Evolutionary conservation across 306 rosid genomes (phyloP), one percentile per base, ranked within the genome.

Genomic region (Alnus rubra): DNA sequence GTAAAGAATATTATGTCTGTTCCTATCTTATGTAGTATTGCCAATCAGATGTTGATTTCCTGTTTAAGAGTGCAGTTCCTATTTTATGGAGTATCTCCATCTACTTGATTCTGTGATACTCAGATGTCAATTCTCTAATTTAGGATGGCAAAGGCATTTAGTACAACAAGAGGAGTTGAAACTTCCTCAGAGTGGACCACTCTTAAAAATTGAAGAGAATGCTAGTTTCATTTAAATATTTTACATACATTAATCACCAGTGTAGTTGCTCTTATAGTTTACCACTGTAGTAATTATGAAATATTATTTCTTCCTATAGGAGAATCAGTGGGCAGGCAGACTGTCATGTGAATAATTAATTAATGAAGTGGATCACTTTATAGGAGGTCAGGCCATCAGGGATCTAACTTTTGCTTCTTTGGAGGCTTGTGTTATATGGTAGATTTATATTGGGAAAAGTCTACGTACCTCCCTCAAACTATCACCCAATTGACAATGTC

Each of bases 21-120:
- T 59, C 47, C 49, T 84, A 63, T 65, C 39, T 65, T 13, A 63
- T 33, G 45, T 33, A 14, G 47, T 15, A 63, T 42, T 42, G 45
- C 18, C 18, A n/a, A 16, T 55, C 28, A 6, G 62, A 16, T 13
- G 14, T 62, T 62, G 12, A 19, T 13, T 64, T 7, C 37, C 70
- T 64, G 18, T 64, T 8, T 7, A n/a, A 13, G 16, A 62, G 37
- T 62, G 16, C 23, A 64, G 48, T 64, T 35, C 12, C 48, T 64
- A 64, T 35, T 15, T 63, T 35, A 14, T 37, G 3, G 11, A 64
- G 13, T 37, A 64, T 35, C 37, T 64, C 70, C 48, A 64, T 35
- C 5, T 64, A 15, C 11, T 64, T 64, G 48, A 14, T 64, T 35
- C 19, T 33, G 5, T 35, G 23, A 35, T 35, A 16, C 48, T 64